phyloP scores from a whole-genome alignment of 129 eudicot species.

The Chrysanthemum makinoi region DNA sequence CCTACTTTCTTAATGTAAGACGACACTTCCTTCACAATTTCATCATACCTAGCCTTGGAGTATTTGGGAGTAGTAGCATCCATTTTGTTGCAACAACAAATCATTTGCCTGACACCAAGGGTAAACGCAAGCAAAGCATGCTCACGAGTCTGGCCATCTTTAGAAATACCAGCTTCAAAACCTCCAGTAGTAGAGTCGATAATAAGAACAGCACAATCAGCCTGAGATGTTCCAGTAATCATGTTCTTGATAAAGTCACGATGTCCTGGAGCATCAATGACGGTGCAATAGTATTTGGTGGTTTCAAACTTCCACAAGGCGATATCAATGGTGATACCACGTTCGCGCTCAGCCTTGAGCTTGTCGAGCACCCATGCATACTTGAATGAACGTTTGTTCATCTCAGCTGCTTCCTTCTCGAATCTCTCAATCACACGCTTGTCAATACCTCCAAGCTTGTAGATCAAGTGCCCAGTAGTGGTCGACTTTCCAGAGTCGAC shows the following conservation, averaged over 20 bases:
- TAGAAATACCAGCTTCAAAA: slow-evolving; percentile 43
- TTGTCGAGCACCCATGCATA: slow-evolving; percentile 64
- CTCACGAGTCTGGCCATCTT: slow-evolving; percentile 45
- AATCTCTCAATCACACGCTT: slow-evolving; percentile 61
- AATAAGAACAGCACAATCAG: slow-evolving; percentile 40
- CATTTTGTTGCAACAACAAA: slow-evolving; percentile 46
- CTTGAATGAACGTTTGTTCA: slow-evolving; percentile 62
- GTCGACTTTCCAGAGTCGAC: slow-evolving; percentile 46
- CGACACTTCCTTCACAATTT: slow-evolving; percentile 40
- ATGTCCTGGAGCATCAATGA: slow-evolving; percentile 63
- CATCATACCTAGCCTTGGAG: slow-evolving; percentile 42
- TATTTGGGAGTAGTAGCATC: slow-evolving; percentile 47
- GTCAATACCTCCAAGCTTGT: slow-evolving; percentile 61
- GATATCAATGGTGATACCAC: slow-evolving; percentile 58
- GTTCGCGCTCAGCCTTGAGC: slow-evolving; percentile 61
- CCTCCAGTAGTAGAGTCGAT: slow-evolving; percentile 47
- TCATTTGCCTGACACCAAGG: slow-evolving; percentile 47
- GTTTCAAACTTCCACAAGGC: slow-evolving; percentile 64
- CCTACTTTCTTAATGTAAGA: slow-evolving; percentile 42
- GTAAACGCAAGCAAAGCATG: slow-evolving; percentile 45
- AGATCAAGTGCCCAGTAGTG: slow-evolving; percentile 52
- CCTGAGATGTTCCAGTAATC: slow-evolving; percentile 42
- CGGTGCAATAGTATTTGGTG: slow-evolving; percentile 55
- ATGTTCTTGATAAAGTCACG: slow-evolving; percentile 42
- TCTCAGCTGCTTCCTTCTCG: slow-evolving; percentile 59